These are phyloP conservation scores for Talaromyces sp. DNA, from an alignment of 2,329 filamentous ascomycete genomes.

Conservation along the genomic window DNA sequence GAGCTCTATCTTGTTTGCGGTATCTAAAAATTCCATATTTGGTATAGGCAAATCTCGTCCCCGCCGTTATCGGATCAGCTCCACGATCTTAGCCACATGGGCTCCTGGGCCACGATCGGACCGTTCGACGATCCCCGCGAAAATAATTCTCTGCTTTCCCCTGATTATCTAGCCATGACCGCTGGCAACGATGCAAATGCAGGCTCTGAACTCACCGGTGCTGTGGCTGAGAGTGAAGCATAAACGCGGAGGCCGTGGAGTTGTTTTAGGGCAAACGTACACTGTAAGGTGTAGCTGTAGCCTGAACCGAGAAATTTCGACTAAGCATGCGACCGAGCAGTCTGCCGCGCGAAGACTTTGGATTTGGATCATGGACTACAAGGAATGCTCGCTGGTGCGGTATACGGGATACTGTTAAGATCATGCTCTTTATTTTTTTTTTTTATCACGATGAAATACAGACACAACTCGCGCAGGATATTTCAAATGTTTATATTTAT, in stretches of 20 bases:
- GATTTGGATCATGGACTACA: background rate
- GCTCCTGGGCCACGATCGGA: background rate
- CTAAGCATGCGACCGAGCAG: background rate
- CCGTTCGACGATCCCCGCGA: background rate
- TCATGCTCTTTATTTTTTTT: too few relatives aligned
- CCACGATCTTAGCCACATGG: background rate
- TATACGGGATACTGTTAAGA: too few relatives aligned
- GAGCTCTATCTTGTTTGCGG: background rate
- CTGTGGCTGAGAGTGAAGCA: background rate
- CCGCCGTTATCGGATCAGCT: background rate
- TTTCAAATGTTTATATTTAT: too few relatives aligned
- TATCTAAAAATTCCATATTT: background rate
- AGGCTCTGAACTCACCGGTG: background rate
- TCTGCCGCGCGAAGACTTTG: background rate
- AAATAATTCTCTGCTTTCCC: background rate
- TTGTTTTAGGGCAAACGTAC: background rate
- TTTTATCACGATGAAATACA: too few relatives aligned
- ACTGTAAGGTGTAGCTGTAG: background rate
- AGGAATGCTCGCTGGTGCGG: too few relatives aligned
- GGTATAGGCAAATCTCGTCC: background rate
- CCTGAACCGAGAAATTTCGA: background rate
- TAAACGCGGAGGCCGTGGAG: background rate
- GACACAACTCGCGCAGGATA: too few relatives aligned
- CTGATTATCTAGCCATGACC: background rate
- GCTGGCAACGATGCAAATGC: background rate